Base-by-base conservation (phyloP, 768 basidiomycete species). In the Tulasnella sp. region DNA sequence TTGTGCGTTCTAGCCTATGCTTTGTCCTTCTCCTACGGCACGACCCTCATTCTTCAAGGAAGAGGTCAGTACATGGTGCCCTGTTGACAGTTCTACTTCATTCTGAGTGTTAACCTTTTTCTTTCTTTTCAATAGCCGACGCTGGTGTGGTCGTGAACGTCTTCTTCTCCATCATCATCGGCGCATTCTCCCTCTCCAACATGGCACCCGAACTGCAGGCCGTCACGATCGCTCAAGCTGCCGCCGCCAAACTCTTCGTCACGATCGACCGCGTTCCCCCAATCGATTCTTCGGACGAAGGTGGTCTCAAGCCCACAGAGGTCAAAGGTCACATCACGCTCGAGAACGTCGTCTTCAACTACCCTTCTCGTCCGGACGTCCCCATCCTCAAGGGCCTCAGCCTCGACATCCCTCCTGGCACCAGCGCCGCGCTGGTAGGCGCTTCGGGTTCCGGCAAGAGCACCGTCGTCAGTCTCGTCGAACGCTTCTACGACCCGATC, bases 201-300 rank as follows among this genome's bases (percentile, higher is more conserved):
- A 69, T 69, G 64, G 64, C 94, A 0, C 97, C 97, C 0, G 96
- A 98, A 85, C 87, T 96, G 87, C 93, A 94, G 90, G 94, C 95
- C 9, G 87, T 98, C 82, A 90, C 91, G 22, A 90, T 93, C 82
- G 96, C 91, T 42, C 91, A 91, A 81, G 94, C 91, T 28, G 96
- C 96, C 34, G 96, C 95, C n/a, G 93, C 93, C 18, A 98, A 97
- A 85, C 88, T 98, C 8, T 97, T 90, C 84, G 88, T 90, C n/a
- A 96, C 96, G 1, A 97, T 98, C 81, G 94, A 96, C 83, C 93
- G 96, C 41, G 88, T 94, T 16, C 96, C 97, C 5, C 86, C 87
- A 1, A 98, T 98, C 83, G 96, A 98, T 85, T 95, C 94, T 3
- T 89, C 92, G 0, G 86, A 91, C 80, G 88, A 90, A 0, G 87